phyloP scores from a whole-genome alignment of 768 basidiomycete species.

The Lentinula raphanica region DNA sequence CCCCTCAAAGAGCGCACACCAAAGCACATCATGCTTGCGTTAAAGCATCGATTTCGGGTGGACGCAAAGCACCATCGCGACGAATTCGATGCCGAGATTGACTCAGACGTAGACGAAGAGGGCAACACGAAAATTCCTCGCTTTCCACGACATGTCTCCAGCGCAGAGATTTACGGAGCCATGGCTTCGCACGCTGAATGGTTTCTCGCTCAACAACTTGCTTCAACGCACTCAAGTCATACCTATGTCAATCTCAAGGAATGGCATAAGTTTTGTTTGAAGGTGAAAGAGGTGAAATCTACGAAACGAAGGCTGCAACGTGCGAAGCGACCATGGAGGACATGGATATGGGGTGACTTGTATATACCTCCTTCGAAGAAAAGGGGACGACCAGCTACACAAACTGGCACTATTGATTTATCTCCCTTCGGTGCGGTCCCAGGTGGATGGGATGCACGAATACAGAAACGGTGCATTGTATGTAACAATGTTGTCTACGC shows the following conservation, averaged over 20 bases:
- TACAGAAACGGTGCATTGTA: background rate
- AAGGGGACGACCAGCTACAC: background rate
- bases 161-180: slow-evolving; percentile 30
- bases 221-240: background rate
- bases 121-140: slow-evolving; percentile 24
- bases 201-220: slow-evolving; percentile 26
- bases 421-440: background rate
- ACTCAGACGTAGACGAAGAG: slow-evolving; percentile 22
- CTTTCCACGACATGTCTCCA: slow-evolving; percentile 29
- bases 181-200: slow-evolving; percentile 35
- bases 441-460: slow-evolving; percentile 3
- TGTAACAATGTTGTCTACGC: background rate
- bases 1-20: slow-evolving; percentile 24
- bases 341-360: background rate
- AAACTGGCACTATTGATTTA: background rate
- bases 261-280: slow-evolving; percentile 5
- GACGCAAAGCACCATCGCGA: slow-evolving; percentile 20
- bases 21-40: slow-evolving; percentile 29
- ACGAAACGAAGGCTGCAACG: background rate
- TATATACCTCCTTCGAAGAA: background rate
- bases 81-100: slow-evolving; percentile 4
- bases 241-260: background rate
- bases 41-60: slow-evolving; percentile 21
- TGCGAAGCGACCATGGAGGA: background rate
- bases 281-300: background rate